Base-by-base conservation (phyloP, 2,329 filamentous ascomycete genomes). In the Mollisiaceae sp. region DNA sequence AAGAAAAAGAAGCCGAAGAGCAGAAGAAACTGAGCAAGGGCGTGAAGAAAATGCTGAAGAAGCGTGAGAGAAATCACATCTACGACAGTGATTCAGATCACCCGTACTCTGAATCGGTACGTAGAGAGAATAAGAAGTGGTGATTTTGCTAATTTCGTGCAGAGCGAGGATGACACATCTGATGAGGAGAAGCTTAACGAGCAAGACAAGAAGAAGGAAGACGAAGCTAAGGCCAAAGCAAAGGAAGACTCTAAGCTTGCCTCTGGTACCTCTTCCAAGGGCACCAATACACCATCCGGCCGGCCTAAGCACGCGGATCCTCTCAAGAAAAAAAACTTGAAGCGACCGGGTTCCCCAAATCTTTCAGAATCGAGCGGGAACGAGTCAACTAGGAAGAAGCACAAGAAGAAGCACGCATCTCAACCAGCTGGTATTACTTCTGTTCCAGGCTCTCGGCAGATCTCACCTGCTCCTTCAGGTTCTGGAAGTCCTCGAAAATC, bases 341-440 rank as follows among this genome's bases (percentile, higher is more conserved):
- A 97, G 80, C 89, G 94, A 36, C 86, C 92, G 38, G 93, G 93
- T 20, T 97, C 93, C 18, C 93, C 94, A 2, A 91, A 94, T 69
- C 84, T 91, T 38, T 97, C 76, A 0, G 94, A 98, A 76, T 93
- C 93, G 11, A 97, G 93, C 76, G 94, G 93, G 61, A 96, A 94
- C 72, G 94, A 98, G 77, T 94, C 92, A 0, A 87, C 89, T 27
- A 90, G 91, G 70, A 93, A 95, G 79, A 92, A 92, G 81, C 86
- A 85, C 76, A 87, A 91, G 75, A 91, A 90, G 80, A 91, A 90
- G 76, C 85, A 87, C 67, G 78, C 80, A 15, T 76, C 82, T 1
- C 81, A 80, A 61, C 79, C 79, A 11, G 88, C 86, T 65, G 84
- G 86, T 22, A 81, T 80, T 14, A 89, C 86, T 9, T 86, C 87